Base-by-base conservation (phyloP, 2,329 filamentous ascomycete genomes). In the Didymosphaeria variabile region DNA sequence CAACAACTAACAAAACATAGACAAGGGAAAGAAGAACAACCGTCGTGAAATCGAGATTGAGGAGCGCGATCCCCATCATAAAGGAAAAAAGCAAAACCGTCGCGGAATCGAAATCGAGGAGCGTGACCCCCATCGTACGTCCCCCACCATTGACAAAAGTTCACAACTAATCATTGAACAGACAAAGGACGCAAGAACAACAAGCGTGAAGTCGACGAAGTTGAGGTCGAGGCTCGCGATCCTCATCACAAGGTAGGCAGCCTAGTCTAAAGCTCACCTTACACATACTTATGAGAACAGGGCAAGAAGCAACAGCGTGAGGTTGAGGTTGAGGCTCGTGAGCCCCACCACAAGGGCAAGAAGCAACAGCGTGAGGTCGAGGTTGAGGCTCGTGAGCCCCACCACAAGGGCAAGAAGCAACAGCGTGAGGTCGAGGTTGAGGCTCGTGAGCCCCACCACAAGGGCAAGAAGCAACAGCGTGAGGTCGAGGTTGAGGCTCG, bases 331-430 rank as follows among this genome's bases (percentile, higher is more conserved):
- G 38, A 40, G 5, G 5, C 38, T n/a, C 45, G 45, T 31, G 45
- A 29, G 26, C 23, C 45, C 12, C 29, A 45, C 19, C 42, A 50
- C 47, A 50, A 19, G n/a, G 19, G 50, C 12, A 19, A 32, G 5
- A 55, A 55, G 19, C 32, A 47, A 8, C 23, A 46, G 6, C 54
- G 54, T n/a, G 31, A 36, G 17, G 49, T 12, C 17, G 31, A 36
- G 34, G 9, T 15, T 15, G 36, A 38, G 13, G n/a, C 17, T 7
- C 55, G 55, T 32, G 46, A 51, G 17, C 57, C 57, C 5, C 57
- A 59, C 32, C 57, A 55, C 32, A 59, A 59, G 51, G 51, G 36
- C 21, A 31, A 13, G 8, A 29, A 26, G 7, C 38, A n/a, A 40
- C 1, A 17, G 5, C 15, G 15, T 15, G 36, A 40, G 9, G 38